A percentile compares a stretch with the other conserved stretches of the same genome.
Conservation (phyloP, 768 basidiomycete genomes). For the Auricularia auricula-judae region DNA sequence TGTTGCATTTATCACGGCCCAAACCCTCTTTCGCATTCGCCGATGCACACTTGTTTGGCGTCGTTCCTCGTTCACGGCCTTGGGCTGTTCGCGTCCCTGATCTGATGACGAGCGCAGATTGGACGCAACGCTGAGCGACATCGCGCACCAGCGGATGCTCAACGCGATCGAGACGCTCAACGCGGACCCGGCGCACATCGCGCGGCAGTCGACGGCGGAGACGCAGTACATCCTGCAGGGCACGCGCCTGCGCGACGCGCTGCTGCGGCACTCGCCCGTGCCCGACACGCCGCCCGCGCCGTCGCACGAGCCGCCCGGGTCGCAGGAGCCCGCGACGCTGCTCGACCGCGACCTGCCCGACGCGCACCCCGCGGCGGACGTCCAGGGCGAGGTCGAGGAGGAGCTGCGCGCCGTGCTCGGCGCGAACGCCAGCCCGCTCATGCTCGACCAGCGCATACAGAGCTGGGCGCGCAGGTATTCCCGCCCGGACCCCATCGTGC, state of each 20-base stretch:
- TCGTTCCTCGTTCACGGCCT: slow-evolving; percentile 5
- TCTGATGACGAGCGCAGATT: slow-evolving; percentile 23
- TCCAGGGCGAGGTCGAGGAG: not conserved
- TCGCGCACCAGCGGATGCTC: slow-evolving; percentile 59
- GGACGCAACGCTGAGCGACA: slow-evolving; percentile 59
- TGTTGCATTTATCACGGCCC: not conserved
- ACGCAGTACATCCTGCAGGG: slow-evolving; percentile 51
- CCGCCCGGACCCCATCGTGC: slow-evolving; percentile 39
- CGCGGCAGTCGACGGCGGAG: slow-evolving; percentile 9
- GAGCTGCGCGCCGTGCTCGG: not conserved
- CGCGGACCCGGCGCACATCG: slow-evolving; percentile 34
- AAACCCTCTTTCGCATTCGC: slow-evolving; percentile 7
- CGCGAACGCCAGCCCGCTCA: slow-evolving; percentile 31
- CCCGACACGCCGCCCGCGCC: not conserved
- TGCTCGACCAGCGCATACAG: slow-evolving; percentile 61
- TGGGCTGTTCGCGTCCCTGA: not conserved
- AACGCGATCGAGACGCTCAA: slow-evolving; percentile 48
- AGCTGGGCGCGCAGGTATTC: slow-evolving; percentile 74
- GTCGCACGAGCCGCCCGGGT: not conserved
- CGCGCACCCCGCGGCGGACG: slow-evolving; percentile 1
- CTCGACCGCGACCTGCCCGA: slow-evolving; percentile 5
- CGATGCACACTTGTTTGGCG: slow-evolving; percentile 9
- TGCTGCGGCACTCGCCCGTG: slow-evolving; percentile 44
- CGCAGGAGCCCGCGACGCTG: slow-evolving; percentile 4
- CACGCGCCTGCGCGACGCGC: slow-evolving; percentile 58